Evolutionary conservation across 306 rosid species (phyloP), one percentile per base, ranked within the genome.

Genomic region (Quercus rubra): DNA sequence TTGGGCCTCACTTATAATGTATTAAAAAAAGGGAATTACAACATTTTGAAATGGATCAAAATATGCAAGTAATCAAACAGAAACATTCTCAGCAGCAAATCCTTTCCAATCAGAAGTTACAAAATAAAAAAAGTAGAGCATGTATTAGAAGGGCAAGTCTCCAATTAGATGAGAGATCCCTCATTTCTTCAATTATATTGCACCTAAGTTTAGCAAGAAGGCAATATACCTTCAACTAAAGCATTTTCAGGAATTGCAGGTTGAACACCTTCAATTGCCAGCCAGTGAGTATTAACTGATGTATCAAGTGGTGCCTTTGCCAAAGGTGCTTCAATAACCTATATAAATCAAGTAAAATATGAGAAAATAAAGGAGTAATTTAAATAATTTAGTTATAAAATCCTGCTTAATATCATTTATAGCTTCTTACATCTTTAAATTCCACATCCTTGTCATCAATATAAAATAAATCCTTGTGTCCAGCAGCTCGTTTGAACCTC

Each of bases 251-350:
- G 87, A 81, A 94, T 85, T 81, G 96, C 93, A 77, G 97, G 97
- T 77, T 87, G 97, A 76, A 94, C 92, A 3, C 99, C 99, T 92
- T 92, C 99, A 80, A 94, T 91, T 85, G 97, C 93, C 80, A 94
- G 87, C 99, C 97, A 92, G 69, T 91, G 97, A 86, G 84, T 23
- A 73, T 72, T 73, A 82, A 94, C 51, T n/a, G 97, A 88, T 49
- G 95, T 87, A 84, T 87, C 97, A 84, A 89, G 87, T n/a, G 90
- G 90, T 75, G 91, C 86, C 83, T 91, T 91, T 18, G 97, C 92
- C 78, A 92, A 73, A 62, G 93, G 87, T 70, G 95, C 86, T 61
- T 91, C 99, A 70, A 90, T 77, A 27, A 94, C 87, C 97, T 92
- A 73, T 68, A 86, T 33, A 75, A 73, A 74, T 78, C 28, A 70